Base-by-base conservation (phyloP, 2,329 filamentous ascomycete genomes). In the Hymenoscyphus occultus region DNA sequence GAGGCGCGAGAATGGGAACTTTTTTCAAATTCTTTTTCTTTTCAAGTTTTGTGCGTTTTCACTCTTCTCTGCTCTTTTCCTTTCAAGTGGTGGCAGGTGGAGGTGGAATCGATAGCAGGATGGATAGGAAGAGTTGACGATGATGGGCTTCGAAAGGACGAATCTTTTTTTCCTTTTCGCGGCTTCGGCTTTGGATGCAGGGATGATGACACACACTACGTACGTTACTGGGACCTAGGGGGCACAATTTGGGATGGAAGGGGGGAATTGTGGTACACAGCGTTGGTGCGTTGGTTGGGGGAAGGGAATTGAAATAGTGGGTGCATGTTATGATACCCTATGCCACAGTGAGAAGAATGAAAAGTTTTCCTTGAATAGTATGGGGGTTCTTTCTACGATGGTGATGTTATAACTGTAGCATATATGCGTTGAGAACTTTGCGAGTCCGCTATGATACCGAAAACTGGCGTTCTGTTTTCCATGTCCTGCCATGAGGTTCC, bases 271-370 rank as follows among this genome's bases (percentile, higher is more conserved):
- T 19, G 48, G 13, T 54, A 28, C 48, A 54, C 48, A 54, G n/a
- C 48, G 48, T 59, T 32, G 35, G 9, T 40, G 28, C 28, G 28
- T 28, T 28, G 28, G 28, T 42, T 13, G 48, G 28, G 16, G 31
- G 31, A 10, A 14, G 40, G 51, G 39, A 62, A 28, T 28, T 31
- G 9, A 57, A 28, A 12, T 32, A 45, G 31, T 62, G 48, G 62
- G 62, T 35, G 56, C 59, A 54, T 68, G 64, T 66, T 67, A 71
- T 69, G 70, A 71, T 71, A 71, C 70, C 70, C 70, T 54, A 71
- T 69, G 68, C 61, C 65, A 59, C 39, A 48, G 28, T 45, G 59
- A 62, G n/a, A 28, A 61, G 61, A 59, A 65, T n/a, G 39, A 64
- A 64, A 61, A 59, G 54, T 35, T 65, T 71, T 68, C 62, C 51